A percentile compares a stretch with the other conserved stretches of the same genome.
phyloP scores from a whole-genome alignment of 1,284 basidiomycete species.

The Entoloma clypeatum region DNA sequence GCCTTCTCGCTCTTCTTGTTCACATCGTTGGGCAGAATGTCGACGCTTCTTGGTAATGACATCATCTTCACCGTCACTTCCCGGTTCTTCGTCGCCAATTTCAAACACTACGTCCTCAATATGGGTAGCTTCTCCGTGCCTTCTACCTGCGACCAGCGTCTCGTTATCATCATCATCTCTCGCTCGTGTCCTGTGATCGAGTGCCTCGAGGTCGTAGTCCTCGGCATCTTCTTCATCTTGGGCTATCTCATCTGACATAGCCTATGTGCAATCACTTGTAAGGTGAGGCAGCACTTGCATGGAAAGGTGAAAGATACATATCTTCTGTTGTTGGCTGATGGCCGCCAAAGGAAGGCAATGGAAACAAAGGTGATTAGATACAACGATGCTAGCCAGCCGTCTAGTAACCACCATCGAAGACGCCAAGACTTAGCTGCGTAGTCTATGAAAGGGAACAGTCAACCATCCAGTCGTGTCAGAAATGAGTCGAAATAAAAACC shows the following conservation, averaged over 20 bases:
- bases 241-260: slow-evolving; percentile 82
- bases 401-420: slow-evolving; percentile 92
- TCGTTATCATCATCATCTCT: slow-evolving; percentile 63
- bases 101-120: slow-evolving; percentile 86
- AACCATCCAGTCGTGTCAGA: not conserved
- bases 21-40: slow-evolving; percentile 38
- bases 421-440: slow-evolving; percentile 95
- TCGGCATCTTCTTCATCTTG: slow-evolving; percentile 92
- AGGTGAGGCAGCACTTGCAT: slow-evolving; percentile 16
- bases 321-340: slow-evolving; percentile 89
- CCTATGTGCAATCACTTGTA: slow-evolving; percentile 49
- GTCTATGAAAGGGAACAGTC: slow-evolving; percentile 43
- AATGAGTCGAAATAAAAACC: slow-evolving; percentile 41
- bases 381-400: slow-evolving; percentile 90
- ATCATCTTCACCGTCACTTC: slow-evolving; percentile 60
- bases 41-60: slow-evolving; percentile 46
- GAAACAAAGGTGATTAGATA: slow-evolving; percentile 79
- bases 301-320: slow-evolving; percentile 40
- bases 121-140: slow-evolving; percentile 43
- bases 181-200: slow-evolving; percentile 49
- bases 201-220: slow-evolving; percentile 84
- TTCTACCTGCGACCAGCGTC: slow-evolving; percentile 56
- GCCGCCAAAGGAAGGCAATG: slow-evolving; percentile 92
- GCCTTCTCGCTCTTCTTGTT: slow-evolving; percentile 59
- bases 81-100: slow-evolving; percentile 82